These are phyloP conservation scores for Cladosporium sp. DNA, from an alignment of 2,329 filamentous ascomycete genomes.

Conservation along the genomic window DNA sequence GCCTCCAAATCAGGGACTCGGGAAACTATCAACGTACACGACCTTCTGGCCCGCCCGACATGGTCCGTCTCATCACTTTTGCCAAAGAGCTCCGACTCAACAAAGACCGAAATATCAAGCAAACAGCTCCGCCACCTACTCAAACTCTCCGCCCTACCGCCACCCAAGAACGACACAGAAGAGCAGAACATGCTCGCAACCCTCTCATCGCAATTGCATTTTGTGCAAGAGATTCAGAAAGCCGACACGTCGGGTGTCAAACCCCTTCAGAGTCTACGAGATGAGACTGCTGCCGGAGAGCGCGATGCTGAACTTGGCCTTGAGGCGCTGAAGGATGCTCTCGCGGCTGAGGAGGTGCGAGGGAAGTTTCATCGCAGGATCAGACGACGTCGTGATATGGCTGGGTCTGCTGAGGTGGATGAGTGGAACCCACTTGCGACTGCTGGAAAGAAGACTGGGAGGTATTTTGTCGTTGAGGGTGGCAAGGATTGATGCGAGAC, in stretches of 20 bases:
- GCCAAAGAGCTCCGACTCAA: conserved; percentile 37
- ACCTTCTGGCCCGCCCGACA: conserved; percentile 60
- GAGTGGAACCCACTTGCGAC: conserved; percentile 66
- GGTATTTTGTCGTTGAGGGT: conserved; percentile 73
- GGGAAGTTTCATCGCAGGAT: conserved; percentile 52
- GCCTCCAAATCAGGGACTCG: no score
- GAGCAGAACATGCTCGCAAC: conserved; percentile 68
- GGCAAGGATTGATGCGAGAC: conserved; percentile 35
- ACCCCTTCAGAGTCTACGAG: conserved; percentile 73
- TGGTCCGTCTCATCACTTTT: conserved; percentile 82
- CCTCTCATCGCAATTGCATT: conserved; percentile 77
- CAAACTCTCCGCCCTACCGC: conserved; percentile 80
- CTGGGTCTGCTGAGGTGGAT: conserved; percentile 38
- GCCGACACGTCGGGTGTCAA: conserved; percentile 69
- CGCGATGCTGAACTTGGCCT: conserved; percentile 57
- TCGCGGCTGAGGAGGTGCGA: conserved; percentile 57
- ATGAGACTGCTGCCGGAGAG: conserved; percentile 61
- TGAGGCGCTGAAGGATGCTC: conserved; percentile 50
- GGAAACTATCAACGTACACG: no score
- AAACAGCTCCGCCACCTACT: conserved; percentile 76
- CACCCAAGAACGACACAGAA: conserved; percentile 57
- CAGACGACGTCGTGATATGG: conserved; percentile 39
- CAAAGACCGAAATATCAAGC: conserved; percentile 51
- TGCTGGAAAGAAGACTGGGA: conserved; percentile 62
- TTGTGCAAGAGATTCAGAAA: conserved; percentile 79